A percentile compares a stretch with the other conserved stretches of the same genome.
phyloP scores from a whole-genome alignment of 1,139 yeast genomes.

The Blastobotrys malaysiensis region DNA sequence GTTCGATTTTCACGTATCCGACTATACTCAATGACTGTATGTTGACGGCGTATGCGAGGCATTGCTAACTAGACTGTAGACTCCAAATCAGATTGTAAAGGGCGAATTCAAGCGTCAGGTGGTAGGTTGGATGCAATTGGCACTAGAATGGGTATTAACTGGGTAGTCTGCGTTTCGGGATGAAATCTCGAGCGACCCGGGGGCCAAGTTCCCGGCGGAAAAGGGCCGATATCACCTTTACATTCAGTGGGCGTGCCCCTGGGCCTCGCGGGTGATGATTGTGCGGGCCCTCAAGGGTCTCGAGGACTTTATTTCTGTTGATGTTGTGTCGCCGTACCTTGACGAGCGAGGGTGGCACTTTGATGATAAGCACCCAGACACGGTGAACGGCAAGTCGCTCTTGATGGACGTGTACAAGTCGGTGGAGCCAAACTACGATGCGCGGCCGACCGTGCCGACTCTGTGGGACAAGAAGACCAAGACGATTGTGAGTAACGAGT shows the following conservation, averaged over 20 bases:
- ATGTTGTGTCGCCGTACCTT: conserved; percentile 87
- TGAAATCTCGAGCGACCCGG: conserved; percentile 52
- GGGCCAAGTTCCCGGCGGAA: conserved; percentile 66
- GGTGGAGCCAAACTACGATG: conserved; percentile 68
- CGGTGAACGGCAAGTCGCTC: conserved; percentile 55
- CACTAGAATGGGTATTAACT: not conserved
- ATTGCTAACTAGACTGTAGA: not conserved
- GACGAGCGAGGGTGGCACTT: conserved; percentile 80
- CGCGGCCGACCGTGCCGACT: conserved; percentile 87
- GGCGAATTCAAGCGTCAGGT: conserved; percentile 31
- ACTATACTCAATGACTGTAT: not conserved
- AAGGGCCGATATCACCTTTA: conserved; percentile 79
- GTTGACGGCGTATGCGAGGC: too few relatives aligned
- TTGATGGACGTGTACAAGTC: conserved; percentile 67
- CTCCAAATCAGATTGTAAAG: not conserved
- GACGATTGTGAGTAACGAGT: conserved; percentile 87
- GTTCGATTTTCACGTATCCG: not conserved
- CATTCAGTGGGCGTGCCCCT: conserved; percentile 87
- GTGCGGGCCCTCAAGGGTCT: conserved; percentile 77
- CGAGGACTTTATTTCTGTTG: conserved; percentile 45
- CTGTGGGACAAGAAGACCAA: conserved; percentile 80
- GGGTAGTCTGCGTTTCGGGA: conserved; percentile 45
- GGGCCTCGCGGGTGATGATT: conserved; percentile 88
- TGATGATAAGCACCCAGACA: conserved; percentile 46
- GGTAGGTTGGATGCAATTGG: conserved; percentile 15